phyloP scores from a whole-genome alignment of 805 yeast genomes.

The Saturnispora sekii region DNA sequence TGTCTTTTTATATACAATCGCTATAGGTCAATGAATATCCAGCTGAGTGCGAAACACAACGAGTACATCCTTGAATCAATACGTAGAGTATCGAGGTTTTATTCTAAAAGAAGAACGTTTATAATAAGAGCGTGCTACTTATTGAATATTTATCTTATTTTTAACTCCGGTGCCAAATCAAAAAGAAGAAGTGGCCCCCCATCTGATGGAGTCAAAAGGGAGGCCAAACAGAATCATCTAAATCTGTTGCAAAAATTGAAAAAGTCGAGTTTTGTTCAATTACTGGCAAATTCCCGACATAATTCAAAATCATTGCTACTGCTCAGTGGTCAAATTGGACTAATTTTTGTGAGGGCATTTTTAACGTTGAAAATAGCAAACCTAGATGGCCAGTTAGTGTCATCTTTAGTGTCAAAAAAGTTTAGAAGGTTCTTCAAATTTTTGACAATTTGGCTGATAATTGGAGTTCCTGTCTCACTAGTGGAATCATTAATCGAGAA shows the following conservation, averaged over 20 bases:
- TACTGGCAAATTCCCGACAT: constrained; percentile 6
- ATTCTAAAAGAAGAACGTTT: constrained; percentile 16
- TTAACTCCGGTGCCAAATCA: constrained; percentile 20
- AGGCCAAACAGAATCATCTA: neutral
- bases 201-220: neutral
- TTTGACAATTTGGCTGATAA: constrained; percentile 65
- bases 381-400: constrained; percentile 77
- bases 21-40: neutral
- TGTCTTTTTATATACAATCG: too few species aligned
- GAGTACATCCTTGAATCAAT: constrained; percentile 9
- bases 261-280: neutral
- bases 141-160: constrained; percentile 19
- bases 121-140: constrained; percentile 19
- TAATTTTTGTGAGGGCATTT: constrained; percentile 59
- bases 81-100: constrained; percentile 10
- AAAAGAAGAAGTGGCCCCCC: constrained; percentile 2
- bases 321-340: constrained; percentile 38
- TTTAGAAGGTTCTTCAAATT: constrained; percentile 55
- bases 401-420: constrained; percentile 64
- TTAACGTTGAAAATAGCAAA: constrained; percentile 76
- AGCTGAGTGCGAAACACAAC: constrained; percentile 4
- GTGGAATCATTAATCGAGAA: constrained; percentile 63
- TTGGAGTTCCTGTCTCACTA: constrained; percentile 80
- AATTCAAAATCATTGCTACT: constrained; percentile 15
- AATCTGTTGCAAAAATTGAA: constrained; percentile 3